phyloP scores from a whole-genome alignment of 129 eudicot species.

The Lonicera japonica region DNA sequence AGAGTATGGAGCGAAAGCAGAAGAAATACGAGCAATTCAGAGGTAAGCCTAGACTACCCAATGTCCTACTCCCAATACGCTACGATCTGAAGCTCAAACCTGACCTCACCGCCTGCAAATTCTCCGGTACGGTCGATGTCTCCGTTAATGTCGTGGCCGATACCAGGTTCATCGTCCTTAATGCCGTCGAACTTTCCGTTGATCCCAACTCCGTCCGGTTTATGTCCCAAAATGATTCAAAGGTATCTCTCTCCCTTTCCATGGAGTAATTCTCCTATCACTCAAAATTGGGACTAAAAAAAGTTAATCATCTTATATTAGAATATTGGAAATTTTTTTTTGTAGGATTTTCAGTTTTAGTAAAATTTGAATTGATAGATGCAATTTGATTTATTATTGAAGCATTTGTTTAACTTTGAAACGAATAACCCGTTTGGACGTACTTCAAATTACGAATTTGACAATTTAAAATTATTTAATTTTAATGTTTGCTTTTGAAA shows the following conservation, averaged over 20 bases:
- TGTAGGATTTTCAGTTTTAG: too few species aligned
- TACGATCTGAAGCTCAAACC: conserved; percentile 81
- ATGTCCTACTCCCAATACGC: conserved; percentile 61
- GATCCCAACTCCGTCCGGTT: conserved; percentile 52
- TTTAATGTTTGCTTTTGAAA: too few species aligned
- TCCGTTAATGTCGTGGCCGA: conserved; percentile 60
- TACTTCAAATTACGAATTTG: too few species aligned
- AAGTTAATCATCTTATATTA: too few species aligned
- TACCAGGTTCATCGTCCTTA: conserved; percentile 74
- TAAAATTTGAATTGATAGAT: too few species aligned
- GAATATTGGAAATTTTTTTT: too few species aligned
- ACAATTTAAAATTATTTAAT: too few species aligned
- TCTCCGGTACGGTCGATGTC: conserved; percentile 70
- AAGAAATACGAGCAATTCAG: conserved; percentile 58
- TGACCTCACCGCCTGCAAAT: conserved; percentile 62
- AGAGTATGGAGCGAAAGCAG: conserved; percentile 17
- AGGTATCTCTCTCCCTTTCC: conserved; percentile 33
- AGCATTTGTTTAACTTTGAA: too few species aligned
- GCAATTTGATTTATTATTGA: neutral
- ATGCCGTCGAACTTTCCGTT: conserved; percentile 80
- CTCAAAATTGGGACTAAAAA: too few species aligned
- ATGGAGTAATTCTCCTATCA: neutral
- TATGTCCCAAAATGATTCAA: conserved; percentile 22
- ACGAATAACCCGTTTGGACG: too few species aligned
- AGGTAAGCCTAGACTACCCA: conserved; percentile 75